These are phyloP conservation scores for Blastomyces parvus DNA, from an alignment of 2,329 filamentous ascomycete genomes.

Conservation along the genomic window DNA sequence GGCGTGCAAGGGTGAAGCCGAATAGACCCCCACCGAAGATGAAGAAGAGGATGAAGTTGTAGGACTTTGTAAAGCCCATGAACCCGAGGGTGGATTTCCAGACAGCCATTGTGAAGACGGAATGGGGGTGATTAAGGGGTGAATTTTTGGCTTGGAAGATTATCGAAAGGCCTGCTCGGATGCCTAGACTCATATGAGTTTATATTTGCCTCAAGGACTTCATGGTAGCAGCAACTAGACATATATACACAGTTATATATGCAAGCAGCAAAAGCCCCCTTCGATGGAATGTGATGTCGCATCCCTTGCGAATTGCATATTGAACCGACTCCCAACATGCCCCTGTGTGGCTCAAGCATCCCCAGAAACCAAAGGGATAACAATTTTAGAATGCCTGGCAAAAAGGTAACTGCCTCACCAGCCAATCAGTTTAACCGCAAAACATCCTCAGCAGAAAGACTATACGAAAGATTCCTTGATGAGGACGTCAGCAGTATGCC, in stretches of 20 bases:
- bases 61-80: slow-evolving; percentile 48
- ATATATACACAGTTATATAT: not conserved
- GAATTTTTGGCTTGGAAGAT: not conserved
- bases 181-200: not conserved
- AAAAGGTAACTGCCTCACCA: not conserved
- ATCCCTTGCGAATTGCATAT: not conserved
- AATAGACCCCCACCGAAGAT: slow-evolving; percentile 40
- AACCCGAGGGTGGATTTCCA: slow-evolving; percentile 1
- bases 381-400: not conserved
- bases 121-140: not conserved
- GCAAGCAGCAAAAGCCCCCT: not conserved
- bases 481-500: not conserved
- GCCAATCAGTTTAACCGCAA: not conserved
- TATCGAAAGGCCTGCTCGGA: not conserved
- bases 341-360: not conserved
- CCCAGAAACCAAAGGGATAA: not conserved
- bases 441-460: not conserved
- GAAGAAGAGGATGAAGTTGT: slow-evolving; percentile 48
- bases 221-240: not conserved
- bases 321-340: not conserved
- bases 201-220: not conserved
- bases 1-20: slow-evolving; percentile 42
- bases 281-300: not conserved
- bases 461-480: not conserved
- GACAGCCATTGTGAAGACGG: slow-evolving; percentile 16